These are phyloP conservation scores for Aaosphaeria pasadenensis DNA, from an alignment of 2,329 filamentous ascomycete species.

Conservation along the genomic window DNA sequence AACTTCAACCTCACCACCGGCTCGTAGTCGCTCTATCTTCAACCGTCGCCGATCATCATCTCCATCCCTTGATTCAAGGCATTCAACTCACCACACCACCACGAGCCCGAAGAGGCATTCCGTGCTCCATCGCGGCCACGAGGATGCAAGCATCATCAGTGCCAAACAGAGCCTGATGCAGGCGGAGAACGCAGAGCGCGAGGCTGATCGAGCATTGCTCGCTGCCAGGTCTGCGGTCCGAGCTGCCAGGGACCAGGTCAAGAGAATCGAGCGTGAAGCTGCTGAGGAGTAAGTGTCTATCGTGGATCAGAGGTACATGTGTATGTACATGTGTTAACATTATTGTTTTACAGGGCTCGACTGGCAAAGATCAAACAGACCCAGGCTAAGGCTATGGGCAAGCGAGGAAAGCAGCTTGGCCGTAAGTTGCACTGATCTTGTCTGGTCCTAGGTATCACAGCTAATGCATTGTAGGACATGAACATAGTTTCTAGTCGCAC, in stretches of 20 bases:
- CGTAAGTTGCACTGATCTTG: slow-evolving; percentile 48
- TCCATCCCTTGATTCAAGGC: slow-evolving; percentile 19
- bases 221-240: slow-evolving; percentile 58
- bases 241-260: slow-evolving; percentile 63
- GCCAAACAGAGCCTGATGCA: slow-evolving; percentile 61
- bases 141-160: slow-evolving; percentile 61
- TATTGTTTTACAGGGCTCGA: slow-evolving; percentile 40
- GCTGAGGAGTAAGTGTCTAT: slow-evolving; percentile 50
- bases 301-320: not conserved
- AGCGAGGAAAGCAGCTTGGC: slow-evolving; percentile 67
- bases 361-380: slow-evolving; percentile 66
- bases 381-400: slow-evolving; percentile 63
- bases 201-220: slow-evolving; percentile 62
- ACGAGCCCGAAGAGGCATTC: slow-evolving; percentile 25
- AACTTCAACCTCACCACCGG: slow-evolving; percentile 13
- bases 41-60: slow-evolving; percentile 35
- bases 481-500: too few species aligned
- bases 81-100: slow-evolving; percentile 13
- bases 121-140: slow-evolving; percentile 41
- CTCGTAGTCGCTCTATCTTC: slow-evolving; percentile 32
- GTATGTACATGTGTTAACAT: too few species aligned
- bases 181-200: slow-evolving; percentile 62
- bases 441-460: too few species aligned
- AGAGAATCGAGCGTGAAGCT: slow-evolving; percentile 62
- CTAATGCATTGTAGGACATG: too few species aligned